Evolutionary conservation across 169 alveolate genomes (phyloP), one percentile per base, ranked within the genome.

Genomic region (Babesia ovata): DNA sequence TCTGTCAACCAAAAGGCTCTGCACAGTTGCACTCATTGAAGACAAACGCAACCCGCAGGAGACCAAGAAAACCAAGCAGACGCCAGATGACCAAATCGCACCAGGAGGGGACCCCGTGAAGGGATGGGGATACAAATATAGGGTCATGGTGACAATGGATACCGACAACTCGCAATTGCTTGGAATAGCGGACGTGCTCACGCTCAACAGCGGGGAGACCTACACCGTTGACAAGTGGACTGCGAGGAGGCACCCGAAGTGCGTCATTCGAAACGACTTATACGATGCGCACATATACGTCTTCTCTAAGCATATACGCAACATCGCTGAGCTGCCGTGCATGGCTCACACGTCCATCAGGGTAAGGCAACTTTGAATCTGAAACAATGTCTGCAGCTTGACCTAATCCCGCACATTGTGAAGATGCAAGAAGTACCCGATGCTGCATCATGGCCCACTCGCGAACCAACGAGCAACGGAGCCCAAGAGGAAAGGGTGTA

Each of bases 71-170:
- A 21, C 26, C 10, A 75, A 60, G 46, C 45, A 53, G 33, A 36
- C 63, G 19, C 45, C 53, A 22, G 84, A 75, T 16, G 70, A 65
- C 33, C 58, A 61, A 33, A 45, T 63, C 36, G 63, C 77, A 26
- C 84, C 76, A 2, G 88, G 88, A 19, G 88, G 88, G 6, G 48
- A 65, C 42, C 70, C 53, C 7, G 49, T 61, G 48, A 77, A 63
- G 58, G 78, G 71, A 6, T 81, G 88, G 88, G 75, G 79, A n/a
- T 81, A 59, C 72, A 81, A 72, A 58, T 81, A 81, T 49, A 26
- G 66, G n/a, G 84, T 81, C 21, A 33, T 71, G 63, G 63, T 79
- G 2, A 74, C 79, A 14, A 11, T 81, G 50, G 85, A 81, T 52
- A 44, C 45, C 28, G 42, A 49, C 0, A 33, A 49, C 21, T 28